Evolutionary conservation across 768 basidiomycete genomes (phyloP), one percentile per base, ranked within the genome.

Genomic region (Crassisporium funariophilum): DNA sequence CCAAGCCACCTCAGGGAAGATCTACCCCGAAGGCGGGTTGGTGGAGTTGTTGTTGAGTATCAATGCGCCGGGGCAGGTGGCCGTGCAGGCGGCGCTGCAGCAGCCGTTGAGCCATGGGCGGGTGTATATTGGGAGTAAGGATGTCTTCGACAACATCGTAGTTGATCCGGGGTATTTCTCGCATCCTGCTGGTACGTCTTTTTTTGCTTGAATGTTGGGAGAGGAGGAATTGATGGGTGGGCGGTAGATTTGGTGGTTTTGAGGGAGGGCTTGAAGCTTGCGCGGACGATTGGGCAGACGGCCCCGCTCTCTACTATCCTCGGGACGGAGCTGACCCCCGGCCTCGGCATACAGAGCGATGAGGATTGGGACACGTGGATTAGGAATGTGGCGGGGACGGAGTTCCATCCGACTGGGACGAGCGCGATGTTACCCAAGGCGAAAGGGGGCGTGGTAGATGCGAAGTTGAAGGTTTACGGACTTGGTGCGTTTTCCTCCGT

Each of bases 141-240:
- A 78, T 46, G 68, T 81, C 1, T 89, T 88, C 64, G 77, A 79
- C 47, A 55, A 68, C 17, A 83, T 84, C 4, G 60, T 75, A 35
- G 81, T 88, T 58, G 82, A 88, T 63, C 86, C 86, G 4, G 66
- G 75, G 49, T 88, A 87, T 65, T 76, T 85, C 43, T 68, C 76
- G 4, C 77, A 84, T 55, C 63, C 71, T 5, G 77, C 78, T 16
- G 79, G 75, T 76, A 42, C 16, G 66, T 45, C 8, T 20, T 29
- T 23, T 24, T 13, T 11, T 39, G n/a, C n/a, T n/a, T n/a, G n/a
- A n/a, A n/a, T n/a, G n/a, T n/a, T n/a, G n/a, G n/a, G n/a, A n/a
- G n/a, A n/a, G n/a, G n/a, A n/a, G n/a, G n/a, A n/a, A n/a, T n/a
- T n/a, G n/a, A n/a, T n/a, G n/a, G n/a, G n/a, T n/a, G n/a, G n/a